Evolutionary conservation across 1,284 basidiomycete species (phyloP).

Genomic region (Singerocomus inundabilis): DNA sequence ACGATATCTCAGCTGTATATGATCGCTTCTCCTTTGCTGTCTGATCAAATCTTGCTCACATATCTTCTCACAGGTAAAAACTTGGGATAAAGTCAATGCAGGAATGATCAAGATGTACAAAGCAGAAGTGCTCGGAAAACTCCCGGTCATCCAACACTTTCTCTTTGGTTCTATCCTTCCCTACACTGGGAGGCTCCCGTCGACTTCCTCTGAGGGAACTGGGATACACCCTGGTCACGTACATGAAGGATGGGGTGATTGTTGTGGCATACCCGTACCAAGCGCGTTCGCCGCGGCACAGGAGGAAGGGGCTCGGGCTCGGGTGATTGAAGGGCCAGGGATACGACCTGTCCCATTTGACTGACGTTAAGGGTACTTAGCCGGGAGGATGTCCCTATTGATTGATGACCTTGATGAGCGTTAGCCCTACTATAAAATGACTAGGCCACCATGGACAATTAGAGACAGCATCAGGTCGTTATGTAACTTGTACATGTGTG

Average conservation of each 20-base stretch:
- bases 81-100: conserved; percentile 96
- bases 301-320: conserved; percentile 38
- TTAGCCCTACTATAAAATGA: no score
- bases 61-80: conserved; percentile 64
- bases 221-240: conserved; percentile 54
- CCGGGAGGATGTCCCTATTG: no score
- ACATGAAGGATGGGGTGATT: conserved; percentile 82
- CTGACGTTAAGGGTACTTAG: conserved; percentile 33
- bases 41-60: not conserved
- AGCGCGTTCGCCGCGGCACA: conserved; percentile 77
- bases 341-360: conserved; percentile 86
- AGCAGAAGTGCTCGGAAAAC: conserved; percentile 92
- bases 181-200: conserved; percentile 62
- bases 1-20: conserved; percentile 90
- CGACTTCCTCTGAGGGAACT: conserved; percentile 33
- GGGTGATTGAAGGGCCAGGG: conserved; percentile 52
- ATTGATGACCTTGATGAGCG: no score
- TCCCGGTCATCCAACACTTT: conserved; percentile 97
- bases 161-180: conserved; percentile 85
- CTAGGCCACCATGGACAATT: no score
- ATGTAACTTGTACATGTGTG: no score
- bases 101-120: conserved; percentile 99
- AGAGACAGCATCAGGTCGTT: no score
- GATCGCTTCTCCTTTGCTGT: not conserved
- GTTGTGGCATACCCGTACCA: conserved; percentile 89